These are phyloP conservation scores for Botrytis aclada DNA, from an alignment of 2,329 filamentous ascomycete species.

Conservation along the genomic window DNA sequence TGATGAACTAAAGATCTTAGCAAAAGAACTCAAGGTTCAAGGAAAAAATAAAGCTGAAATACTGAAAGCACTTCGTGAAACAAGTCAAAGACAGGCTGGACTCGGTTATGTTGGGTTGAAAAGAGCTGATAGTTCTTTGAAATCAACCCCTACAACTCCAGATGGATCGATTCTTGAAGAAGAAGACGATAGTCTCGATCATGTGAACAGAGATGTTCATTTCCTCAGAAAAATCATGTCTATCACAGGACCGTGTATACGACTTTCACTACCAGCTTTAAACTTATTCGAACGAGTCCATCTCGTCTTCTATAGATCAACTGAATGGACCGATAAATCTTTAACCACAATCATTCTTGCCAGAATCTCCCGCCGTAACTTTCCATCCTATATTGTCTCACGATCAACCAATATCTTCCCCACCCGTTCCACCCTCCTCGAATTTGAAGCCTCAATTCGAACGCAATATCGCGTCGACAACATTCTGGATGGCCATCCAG, in stretches of 20 bases:
- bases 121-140: constrained; percentile 42
- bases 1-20: constrained; percentile 80
- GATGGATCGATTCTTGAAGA: constrained; percentile 35
- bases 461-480: constrained; percentile 79
- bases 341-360: constrained; percentile 92
- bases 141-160: constrained; percentile 10
- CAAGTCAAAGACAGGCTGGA: constrained; percentile 71
- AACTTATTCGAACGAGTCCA: constrained; percentile 92
- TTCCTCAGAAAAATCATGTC: constrained; percentile 75
- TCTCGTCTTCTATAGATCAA: constrained; percentile 92
- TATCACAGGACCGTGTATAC: constrained; percentile 77
- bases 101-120: constrained; percentile 67
- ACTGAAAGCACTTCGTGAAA: constrained; percentile 66
- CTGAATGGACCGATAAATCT: constrained; percentile 96
- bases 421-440: constrained; percentile 70
- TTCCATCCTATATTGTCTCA: constrained; percentile 86
- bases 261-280: constrained; percentile 68
- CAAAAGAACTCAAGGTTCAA: constrained; percentile 81
- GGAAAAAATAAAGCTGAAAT: constrained; percentile 87
- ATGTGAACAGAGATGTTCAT: constrained; percentile 64
- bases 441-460: constrained; percentile 84
- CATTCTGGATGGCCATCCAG: constrained; percentile 73
- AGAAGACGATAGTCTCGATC: constrained; percentile 50
- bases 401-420: constrained; percentile 86
- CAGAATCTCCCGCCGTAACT: constrained; percentile 82